Percentiles rank a stretch among this genome's conserved stretches.
Evolutionary conservation across 352 stramenopile species (phyloP).

Genomic region (Achlya hypogyna): DNA sequence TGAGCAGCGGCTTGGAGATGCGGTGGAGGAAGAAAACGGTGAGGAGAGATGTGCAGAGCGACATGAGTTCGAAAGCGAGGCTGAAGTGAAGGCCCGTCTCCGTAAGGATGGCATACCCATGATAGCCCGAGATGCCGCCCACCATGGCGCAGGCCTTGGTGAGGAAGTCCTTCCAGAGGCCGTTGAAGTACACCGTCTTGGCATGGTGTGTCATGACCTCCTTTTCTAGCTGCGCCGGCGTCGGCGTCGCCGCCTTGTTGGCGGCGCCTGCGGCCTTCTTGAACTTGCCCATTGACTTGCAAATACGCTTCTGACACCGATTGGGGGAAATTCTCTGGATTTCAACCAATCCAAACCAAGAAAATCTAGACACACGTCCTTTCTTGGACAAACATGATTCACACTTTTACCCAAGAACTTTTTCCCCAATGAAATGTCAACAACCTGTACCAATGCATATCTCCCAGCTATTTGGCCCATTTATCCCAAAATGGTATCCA

Average conservation of each 20-base stretch:
- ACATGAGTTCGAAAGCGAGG: conserved; percentile 51
- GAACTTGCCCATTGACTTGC: not conserved
- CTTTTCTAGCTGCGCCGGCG: conserved; percentile 42
- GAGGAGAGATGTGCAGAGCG: conserved; percentile 37
- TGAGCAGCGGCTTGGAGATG: conserved; percentile 46
- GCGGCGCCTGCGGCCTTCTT: conserved; percentile 1
- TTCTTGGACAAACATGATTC: too few species aligned
- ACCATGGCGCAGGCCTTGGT: conserved; percentile 66
- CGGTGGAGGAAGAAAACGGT: conserved; percentile 61
- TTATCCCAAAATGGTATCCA: too few species aligned
- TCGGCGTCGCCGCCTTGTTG: conserved; percentile 2
- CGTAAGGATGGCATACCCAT: conserved; percentile 50
- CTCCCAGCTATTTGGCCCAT: too few species aligned
- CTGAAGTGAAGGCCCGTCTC: conserved; percentile 40
- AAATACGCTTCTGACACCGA: not conserved
- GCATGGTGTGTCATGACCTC: conserved; percentile 67
- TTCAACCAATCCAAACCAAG: not conserved
- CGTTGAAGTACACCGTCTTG: conserved; percentile 82
- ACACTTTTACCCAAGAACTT: too few species aligned
- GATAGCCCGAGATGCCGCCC: conserved; percentile 48
- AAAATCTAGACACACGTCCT: too few species aligned
- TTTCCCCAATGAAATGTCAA: too few species aligned
- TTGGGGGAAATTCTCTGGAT: not conserved
- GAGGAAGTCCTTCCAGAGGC: conserved; percentile 74
- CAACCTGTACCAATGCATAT: too few species aligned